Percentiles rank a stretch among this genome's conserved stretches.
These are phyloP conservation scores for Pseudophaeomoniella oleicola DNA, from an alignment of 2,329 filamentous ascomycete species.

Conservation along the genomic window DNA sequence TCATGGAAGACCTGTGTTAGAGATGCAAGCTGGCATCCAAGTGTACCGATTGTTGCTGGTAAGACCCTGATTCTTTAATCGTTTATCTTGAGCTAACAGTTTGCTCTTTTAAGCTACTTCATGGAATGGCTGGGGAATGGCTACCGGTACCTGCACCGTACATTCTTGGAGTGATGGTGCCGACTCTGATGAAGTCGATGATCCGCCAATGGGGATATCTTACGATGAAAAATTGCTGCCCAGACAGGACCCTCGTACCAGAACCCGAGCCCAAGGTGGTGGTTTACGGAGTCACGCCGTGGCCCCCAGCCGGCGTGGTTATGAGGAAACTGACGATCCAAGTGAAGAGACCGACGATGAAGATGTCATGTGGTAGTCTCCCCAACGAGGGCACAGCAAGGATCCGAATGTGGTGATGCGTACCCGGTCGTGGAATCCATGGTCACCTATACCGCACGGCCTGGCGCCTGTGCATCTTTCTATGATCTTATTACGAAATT, in stretches of 20 bases:
- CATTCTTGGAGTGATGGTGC: constrained; percentile 62
- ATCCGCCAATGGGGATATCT: constrained; percentile 41
- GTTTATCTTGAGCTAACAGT: neutral
- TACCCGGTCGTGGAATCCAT: too few relatives aligned
- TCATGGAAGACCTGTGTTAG: constrained; percentile 67
- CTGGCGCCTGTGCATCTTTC: too few relatives aligned
- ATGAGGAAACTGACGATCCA: constrained; percentile 12
- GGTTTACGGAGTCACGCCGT: constrained; percentile 11
- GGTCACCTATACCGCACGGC: too few relatives aligned
- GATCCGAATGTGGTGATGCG: too few relatives aligned
- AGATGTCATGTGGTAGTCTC: constrained; percentile 7
- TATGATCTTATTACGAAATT: too few relatives aligned
- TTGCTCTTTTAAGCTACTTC: constrained; percentile 47
- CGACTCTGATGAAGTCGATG: constrained; percentile 46
- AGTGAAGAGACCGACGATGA: constrained; percentile 3
- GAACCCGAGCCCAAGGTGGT: constrained; percentile 12
- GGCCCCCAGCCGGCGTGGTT: constrained; percentile 10
- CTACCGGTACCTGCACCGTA: constrained; percentile 59
- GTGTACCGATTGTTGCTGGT: constrained; percentile 62
- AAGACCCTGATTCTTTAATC: constrained; percentile 15
- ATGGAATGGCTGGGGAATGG: constrained; percentile 65
- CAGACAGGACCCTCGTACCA: constrained; percentile 17
- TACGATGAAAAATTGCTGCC: constrained; percentile 46
- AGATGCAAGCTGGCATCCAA: constrained; percentile 85
- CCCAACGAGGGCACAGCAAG: too few relatives aligned